These are phyloP conservation scores for Hymenoscyphus fraxineus DNA, from an alignment of 2,329 filamentous ascomycete genomes.

Conservation along the genomic window DNA sequence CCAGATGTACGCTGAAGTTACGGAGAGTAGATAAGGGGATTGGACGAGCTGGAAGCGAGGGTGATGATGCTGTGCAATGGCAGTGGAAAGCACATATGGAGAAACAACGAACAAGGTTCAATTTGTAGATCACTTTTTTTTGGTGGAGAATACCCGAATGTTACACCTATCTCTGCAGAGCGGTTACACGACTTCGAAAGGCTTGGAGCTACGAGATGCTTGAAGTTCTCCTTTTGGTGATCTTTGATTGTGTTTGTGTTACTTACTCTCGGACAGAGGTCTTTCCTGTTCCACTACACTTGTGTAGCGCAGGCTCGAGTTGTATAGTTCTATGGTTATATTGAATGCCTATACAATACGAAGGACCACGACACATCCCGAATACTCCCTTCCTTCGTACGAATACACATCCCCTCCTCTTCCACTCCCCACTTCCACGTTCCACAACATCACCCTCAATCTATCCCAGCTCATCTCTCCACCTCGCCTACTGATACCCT, in stretches of 20 bases:
- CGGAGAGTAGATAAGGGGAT: slow-evolving; percentile 89
- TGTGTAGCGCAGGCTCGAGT: neutral
- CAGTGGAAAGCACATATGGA: slow-evolving; percentile 96
- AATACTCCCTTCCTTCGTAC: neutral
- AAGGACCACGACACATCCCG: neutral
- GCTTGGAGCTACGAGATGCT: neutral
- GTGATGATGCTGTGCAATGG: slow-evolving; percentile 57
- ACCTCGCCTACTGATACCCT: no score
- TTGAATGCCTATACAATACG: neutral
- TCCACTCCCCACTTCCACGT: no score
- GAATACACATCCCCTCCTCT: no score
- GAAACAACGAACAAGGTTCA: slow-evolving; percentile 89
- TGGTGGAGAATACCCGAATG: neutral
- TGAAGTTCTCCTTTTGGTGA: neutral
- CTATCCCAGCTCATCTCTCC: neutral
- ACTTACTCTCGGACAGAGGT: neutral
- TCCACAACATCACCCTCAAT: neutral
- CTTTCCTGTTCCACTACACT: neutral
- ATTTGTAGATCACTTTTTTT: slow-evolving; percentile 56
- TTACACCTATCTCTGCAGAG: neutral
- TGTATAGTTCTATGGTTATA: neutral
- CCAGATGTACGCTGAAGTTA: slow-evolving; percentile 79
- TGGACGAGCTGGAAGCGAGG: slow-evolving; percentile 60
- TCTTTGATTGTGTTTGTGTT: neutral
- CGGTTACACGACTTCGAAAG: neutral